phyloP scores from a whole-genome alignment of 1,284 basidiomycete species.

The Naganishia cerealis region DNA sequence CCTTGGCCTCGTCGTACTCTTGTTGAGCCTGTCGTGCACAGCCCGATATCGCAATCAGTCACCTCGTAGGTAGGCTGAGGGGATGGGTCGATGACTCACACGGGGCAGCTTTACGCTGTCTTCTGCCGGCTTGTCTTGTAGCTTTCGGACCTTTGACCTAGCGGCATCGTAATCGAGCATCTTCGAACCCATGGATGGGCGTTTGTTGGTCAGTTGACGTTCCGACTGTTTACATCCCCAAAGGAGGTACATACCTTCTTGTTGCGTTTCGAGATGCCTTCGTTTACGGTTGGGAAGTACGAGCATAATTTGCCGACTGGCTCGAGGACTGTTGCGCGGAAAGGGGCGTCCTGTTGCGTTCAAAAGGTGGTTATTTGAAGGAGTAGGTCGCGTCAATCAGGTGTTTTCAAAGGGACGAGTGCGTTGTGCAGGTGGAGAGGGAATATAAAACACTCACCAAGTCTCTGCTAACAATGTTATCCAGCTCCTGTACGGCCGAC shows the following conservation, averaged over 20 bases:
- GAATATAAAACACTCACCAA: conserved; percentile 61
- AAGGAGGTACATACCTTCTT: conserved; percentile 70
- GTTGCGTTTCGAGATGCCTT: conserved; percentile 88
- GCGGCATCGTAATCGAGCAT: conserved; percentile 93
- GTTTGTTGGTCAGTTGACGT: conserved; percentile 14
- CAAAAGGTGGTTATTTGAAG: conserved; percentile 14
- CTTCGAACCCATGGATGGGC: conserved; percentile 54
- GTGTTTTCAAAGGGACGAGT: neutral
- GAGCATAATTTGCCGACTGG: conserved; percentile 93
- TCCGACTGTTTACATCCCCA: neutral
- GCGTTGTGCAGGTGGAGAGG: neutral
- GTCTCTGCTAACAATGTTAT: conserved; percentile 79
- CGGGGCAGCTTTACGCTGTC: conserved; percentile 87
- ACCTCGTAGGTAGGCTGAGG: neutral
- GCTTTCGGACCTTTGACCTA: conserved; percentile 80
- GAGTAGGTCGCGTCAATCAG: neutral
- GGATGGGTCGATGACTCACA: conserved; percentile 54
- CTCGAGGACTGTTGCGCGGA: conserved; percentile 90
- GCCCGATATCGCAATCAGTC: neutral
- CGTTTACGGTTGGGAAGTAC: conserved; percentile 92
- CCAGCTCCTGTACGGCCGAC: conserved; percentile 89
- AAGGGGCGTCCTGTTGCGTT: conserved; percentile 75
- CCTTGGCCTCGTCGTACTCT: conserved; percentile 89
- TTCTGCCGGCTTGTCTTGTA: conserved; percentile 88
- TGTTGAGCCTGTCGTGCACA: conserved; percentile 72